Percentiles rank a stretch among this genome's conserved stretches.
Conservation (phyloP, 139 green algal species). For the Closterium sp. region DNA sequence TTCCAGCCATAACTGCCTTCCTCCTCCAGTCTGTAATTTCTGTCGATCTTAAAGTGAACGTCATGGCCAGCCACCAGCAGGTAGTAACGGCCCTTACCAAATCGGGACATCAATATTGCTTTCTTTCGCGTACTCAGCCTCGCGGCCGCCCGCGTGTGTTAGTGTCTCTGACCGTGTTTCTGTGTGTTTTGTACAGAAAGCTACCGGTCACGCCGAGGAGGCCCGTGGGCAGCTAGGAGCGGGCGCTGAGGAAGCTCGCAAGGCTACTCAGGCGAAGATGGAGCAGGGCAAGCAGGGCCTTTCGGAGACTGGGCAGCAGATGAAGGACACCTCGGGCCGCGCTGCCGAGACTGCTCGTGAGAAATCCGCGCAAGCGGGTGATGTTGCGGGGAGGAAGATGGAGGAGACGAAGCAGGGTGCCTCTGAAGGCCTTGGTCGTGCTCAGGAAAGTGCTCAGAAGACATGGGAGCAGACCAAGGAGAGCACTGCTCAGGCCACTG, state of each 20-base stretch:
- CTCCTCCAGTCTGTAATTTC: neutral
- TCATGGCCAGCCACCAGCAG: neutral
- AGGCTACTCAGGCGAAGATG: neutral
- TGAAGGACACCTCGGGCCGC: neutral
- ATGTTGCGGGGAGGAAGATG: neutral
- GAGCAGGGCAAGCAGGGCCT: neutral
- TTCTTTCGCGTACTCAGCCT: too few species aligned
- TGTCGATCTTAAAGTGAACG: neutral
- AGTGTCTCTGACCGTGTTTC: neutral
- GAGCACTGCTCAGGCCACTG: neutral
- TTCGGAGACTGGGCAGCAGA: neutral
- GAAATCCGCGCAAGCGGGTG: neutral
- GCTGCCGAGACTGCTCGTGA: neutral
- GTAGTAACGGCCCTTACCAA: neutral
- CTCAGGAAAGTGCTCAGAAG: neutral
- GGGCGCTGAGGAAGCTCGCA: neutral
- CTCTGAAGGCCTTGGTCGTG: neutral
- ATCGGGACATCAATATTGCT: too few species aligned
- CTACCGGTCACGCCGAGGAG: neutral
- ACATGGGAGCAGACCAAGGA: neutral
- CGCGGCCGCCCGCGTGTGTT: too few species aligned
- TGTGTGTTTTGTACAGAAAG: neutral
- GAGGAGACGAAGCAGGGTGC: neutral
- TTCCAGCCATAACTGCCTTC: too few species aligned
- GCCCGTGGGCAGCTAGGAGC: neutral